phyloP scores from a whole-genome alignment of 1,284 basidiomycete genomes.

The Abortiporus biennis region DNA sequence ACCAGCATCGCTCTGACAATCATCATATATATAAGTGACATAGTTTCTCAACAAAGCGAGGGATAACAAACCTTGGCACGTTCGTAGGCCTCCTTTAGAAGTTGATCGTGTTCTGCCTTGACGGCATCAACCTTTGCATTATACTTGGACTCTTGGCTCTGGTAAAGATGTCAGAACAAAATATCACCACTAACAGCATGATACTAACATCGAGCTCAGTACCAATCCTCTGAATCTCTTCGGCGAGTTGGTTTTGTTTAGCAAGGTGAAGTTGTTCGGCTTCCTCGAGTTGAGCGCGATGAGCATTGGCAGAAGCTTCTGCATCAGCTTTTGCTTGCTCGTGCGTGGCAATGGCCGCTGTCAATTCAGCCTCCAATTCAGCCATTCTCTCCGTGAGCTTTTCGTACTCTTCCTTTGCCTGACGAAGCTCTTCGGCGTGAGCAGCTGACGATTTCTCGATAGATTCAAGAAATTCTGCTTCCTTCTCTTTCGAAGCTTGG shows the following conservation, averaged over 20 bases:
- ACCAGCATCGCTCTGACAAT: slow-evolving; percentile 50
- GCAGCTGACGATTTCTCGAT: slow-evolving; percentile 34
- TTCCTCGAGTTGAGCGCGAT: slow-evolving; percentile 30
- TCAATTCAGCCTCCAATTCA: slow-evolving; percentile 43
- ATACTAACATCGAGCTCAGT: slow-evolving; percentile 56
- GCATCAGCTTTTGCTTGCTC: slow-evolving; percentile 34
- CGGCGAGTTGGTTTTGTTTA: slow-evolving; percentile 50
- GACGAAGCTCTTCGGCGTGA: slow-evolving; percentile 43
- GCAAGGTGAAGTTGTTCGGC: slow-evolving; percentile 27
- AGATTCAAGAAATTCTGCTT: slow-evolving; percentile 36
- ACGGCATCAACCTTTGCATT: slow-evolving; percentile 59
- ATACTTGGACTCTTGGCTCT: slow-evolving; percentile 69
- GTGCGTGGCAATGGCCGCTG: slow-evolving; percentile 35
- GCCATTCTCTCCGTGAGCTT: slow-evolving; percentile 40
- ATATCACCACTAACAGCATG: not conserved
- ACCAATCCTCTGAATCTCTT: slow-evolving; percentile 50
- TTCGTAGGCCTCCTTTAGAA: slow-evolving; percentile 65
- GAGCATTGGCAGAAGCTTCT: slow-evolving; percentile 38
- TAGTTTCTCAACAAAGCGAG: not conserved
- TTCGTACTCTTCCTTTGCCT: slow-evolving; percentile 38
- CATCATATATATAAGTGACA: slow-evolving; percentile 6
- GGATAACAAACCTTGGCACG: slow-evolving; percentile 57
- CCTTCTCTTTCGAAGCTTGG: slow-evolving; percentile 47
- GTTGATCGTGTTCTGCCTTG: slow-evolving; percentile 59
- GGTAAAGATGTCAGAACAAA: slow-evolving; percentile 5